Evolutionary conservation across 768 basidiomycete genomes (phyloP), one percentile per base, ranked within the genome.

Genomic region (Ramaria rubella): DNA sequence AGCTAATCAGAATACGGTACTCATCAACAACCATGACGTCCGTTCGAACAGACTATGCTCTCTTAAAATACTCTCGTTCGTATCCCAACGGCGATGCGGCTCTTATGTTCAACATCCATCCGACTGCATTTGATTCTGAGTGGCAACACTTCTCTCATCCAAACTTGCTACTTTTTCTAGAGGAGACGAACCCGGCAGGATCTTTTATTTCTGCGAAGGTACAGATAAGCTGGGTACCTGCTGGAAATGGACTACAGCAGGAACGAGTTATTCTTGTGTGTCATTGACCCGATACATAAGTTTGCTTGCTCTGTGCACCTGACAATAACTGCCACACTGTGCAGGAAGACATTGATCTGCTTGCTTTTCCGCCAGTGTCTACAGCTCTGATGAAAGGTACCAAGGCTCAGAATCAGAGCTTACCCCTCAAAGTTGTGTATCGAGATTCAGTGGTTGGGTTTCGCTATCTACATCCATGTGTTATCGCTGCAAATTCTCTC

Each of bases 81-180:
- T 54, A 54, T 24, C 43, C 55, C 6, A n/a, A 12, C 1, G 55
- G 48, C 17, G 34, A 56, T n/a, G 24, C 55, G 21, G 55, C 29
- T 27, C 55, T 30, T 34, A n/a, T n/a, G n/a, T 19, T 56, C 29
- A 19, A 21, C 2, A 7, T 6, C 27, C 29, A 45, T 14, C 55
- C 55, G 12, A 49, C 55, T n/a, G 48, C 44, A 15, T 40, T 40
- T 48, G 55, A 56, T 34, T 21, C 21, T 27, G 44, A 46, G 17
- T 56, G 55, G 55, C 55, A 56, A 29, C 55, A 56, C 27, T 56
- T 56, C 21, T 9, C 55, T 48, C 21, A 46, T 38, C 55, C 55
- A 4, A 40, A 54, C 19, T 26, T 49, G 29, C 46, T 30, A 21
- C 45, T 49, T 14, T 45, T 7, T 29, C 36, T 46, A 15, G n/a